Conservation (phyloP, 2,329 filamentous ascomycete genomes). For the Davidsoniella australis region DNA sequence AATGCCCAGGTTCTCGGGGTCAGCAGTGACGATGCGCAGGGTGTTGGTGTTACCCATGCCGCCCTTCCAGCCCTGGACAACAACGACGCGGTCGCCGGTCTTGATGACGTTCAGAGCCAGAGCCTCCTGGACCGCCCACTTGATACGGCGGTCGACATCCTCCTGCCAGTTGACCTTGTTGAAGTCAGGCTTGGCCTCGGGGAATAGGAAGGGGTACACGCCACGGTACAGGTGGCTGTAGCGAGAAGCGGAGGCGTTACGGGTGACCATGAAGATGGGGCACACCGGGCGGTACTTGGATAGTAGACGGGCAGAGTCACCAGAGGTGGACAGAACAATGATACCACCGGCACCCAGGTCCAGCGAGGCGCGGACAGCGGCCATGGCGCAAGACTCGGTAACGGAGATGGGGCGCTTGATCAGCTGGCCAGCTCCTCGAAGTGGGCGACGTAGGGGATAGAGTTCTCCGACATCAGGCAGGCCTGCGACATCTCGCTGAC, state of each 20-base stretch:
- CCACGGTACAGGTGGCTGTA: slow-evolving; percentile 94
- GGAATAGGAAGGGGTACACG: slow-evolving; percentile 94
- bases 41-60: slow-evolving; percentile 89
- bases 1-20: slow-evolving; percentile 40
- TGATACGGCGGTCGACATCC: slow-evolving; percentile 92
- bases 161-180: slow-evolving; percentile 89
- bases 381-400: slow-evolving; percentile 90
- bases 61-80: slow-evolving; percentile 82
- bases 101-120: slow-evolving; percentile 63
- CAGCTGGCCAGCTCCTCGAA: slow-evolving; percentile 87
- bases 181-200: slow-evolving; percentile 89
- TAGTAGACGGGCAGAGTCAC: slow-evolving; percentile 81
- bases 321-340: slow-evolving; percentile 87
- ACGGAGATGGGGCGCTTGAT: slow-evolving; percentile 71
- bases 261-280: slow-evolving; percentile 98
- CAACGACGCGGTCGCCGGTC: slow-evolving; percentile 58
- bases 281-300: slow-evolving; percentile 98
- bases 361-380: slow-evolving; percentile 84
- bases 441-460: slow-evolving; percentile 89
- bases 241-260: slow-evolving; percentile 65
- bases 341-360: slow-evolving; percentile 95
- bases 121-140: slow-evolving; percentile 85
- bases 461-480: slow-evolving; percentile 89
- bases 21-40: slow-evolving; percentile 44
- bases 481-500: slow-evolving; percentile 98